Evolutionary conservation across 2,329 filamentous ascomycete species (phyloP), one percentile per base, ranked within the genome.

Genomic region (Zymoseptoria pseudotritici): DNA sequence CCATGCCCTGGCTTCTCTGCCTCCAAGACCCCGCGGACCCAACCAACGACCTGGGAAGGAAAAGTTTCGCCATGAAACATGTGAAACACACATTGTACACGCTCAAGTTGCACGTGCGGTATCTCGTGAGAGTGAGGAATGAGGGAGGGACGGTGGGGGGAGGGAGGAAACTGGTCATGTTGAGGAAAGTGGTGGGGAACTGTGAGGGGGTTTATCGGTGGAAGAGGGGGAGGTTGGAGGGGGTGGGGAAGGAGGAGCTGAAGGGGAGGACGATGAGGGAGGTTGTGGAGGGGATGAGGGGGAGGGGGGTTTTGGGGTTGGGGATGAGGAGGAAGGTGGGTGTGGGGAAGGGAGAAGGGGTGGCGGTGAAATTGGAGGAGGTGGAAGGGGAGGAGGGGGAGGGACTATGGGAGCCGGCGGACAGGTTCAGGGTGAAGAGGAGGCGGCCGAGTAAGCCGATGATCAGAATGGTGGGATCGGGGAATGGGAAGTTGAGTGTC

Each of bases 1-100:
- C 49, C 65, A 75, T 70, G 63, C 73, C 64, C 11, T 73, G 76
- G 58, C 72, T 82, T 55, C 74, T 86, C 55, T 81, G 75, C 60
- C 73, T 87, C 13, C 83, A 85, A 70, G 83, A 87, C 65, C 84
- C 84, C 0, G 80, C 82, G 7, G 78, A 85, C 66, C 76, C 77
- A 20, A 75, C 76, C 66, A 85, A 84, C 67, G 81, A 87, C 66
- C 75, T 86, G 0, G 84, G 84, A 36, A 72, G 73, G 51, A 77
- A 77, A 57, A 76, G 73, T 52, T 72, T 76, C 57, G 75, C 75
- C 13, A 80, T 82, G 61, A 77, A 77, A 60, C 79, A 84, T 59
- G 66, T 86, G 17, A 76, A 80, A 61, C 61, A 58, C 11, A 80
- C 77, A 0, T 76, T 83, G 11, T 17, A 17, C 11, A 42, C 10